A percentile compares a stretch with the other conserved stretches of the same genome.
These are phyloP conservation scores for Sphaerulina musiva DNA, from an alignment of 2,329 filamentous ascomycete genomes.

Conservation along the genomic window DNA sequence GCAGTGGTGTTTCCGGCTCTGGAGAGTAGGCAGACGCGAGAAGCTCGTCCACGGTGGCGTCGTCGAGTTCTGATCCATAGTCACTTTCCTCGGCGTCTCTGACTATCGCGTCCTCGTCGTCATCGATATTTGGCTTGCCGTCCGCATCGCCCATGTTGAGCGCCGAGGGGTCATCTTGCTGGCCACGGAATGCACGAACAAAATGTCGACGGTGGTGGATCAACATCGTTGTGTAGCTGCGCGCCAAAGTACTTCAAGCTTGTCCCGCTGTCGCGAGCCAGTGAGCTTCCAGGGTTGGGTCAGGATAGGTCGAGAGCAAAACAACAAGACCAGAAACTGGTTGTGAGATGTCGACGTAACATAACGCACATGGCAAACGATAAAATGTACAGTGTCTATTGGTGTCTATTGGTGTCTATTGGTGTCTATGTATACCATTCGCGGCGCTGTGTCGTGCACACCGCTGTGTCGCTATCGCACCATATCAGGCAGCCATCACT, in stretches of 20 bases:
- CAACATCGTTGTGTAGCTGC: background rate
- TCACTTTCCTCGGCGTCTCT: conserved; percentile 41
- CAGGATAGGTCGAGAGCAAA: background rate
- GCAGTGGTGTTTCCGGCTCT: conserved; percentile 1
- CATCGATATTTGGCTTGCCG: background rate
- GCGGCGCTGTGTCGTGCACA: too few relatives aligned
- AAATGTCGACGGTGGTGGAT: background rate
- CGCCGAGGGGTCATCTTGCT: conserved; percentile 3
- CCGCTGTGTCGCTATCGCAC: conserved; percentile 1
- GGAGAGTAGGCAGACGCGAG: conserved; percentile 42
- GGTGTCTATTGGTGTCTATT: background rate
- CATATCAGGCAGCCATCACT: conserved; percentile 5
- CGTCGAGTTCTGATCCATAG: conserved; percentile 60
- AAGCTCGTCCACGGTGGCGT: conserved; percentile 47
- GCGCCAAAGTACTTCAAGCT: background rate
- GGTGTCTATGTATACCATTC: background rate
- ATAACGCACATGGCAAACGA: too few relatives aligned
- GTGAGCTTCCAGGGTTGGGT: background rate
- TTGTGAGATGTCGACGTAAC: background rate
- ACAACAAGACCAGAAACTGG: background rate
- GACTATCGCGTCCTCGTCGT: conserved; percentile 12
- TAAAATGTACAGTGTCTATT: too few relatives aligned
- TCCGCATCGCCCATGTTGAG: conserved; percentile 1
- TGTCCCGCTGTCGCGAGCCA: conserved; percentile 7
- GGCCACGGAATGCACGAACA: background rate